Base-by-base conservation (phyloP, 495 filamentous ascomycete genomes). In the Penicillium egyptiacum region DNA sequence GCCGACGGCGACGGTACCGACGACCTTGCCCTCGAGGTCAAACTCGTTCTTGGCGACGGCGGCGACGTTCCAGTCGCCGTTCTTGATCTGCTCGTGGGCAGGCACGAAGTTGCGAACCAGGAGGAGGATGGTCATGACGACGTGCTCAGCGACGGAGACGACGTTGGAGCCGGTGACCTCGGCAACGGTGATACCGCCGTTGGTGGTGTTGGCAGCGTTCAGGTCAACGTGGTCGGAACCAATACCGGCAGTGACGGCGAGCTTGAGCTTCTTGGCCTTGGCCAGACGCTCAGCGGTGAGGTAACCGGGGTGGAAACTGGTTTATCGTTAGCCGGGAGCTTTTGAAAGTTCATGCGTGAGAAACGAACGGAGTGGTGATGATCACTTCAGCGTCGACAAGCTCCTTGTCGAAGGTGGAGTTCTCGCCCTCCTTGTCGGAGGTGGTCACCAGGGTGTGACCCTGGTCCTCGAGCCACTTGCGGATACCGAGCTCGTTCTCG, bases 101-200 rank as follows among this genome's bases (percentile, higher is more conserved):
- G 94, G 94, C 40, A 96, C 91, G 72, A 96, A 98, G 85, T 98
- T 98, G 78, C 94, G 91, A 68, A 98, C 92, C 43, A 98, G 86
- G 58, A 83, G 73, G 42, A 98, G 91, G 79, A 98, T 97, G 67
- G 94, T 98, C 94, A 98, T 98, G 76, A 98, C 77, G 58, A 98
- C 94, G 79, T 98, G 90, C 79, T 94, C 90, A 55, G 90, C 90
- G 46, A 94, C 90, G 50, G 90, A 94, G 65, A 92, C 89, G 56
- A 94, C 90, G 70, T 94, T 94, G 73, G 86, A 91, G 66, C 94
- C 94, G 14, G 94, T 98, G 62, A 97, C 94, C 70, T 98, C 94
- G 54, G 91, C 92, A 47, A 98, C 94, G 58, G 92, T 98, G 76
- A 98, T 79, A 72, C 94, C 94, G 66, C 94, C 94, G 74, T 98